A percentile compares a stretch with the other conserved stretches of the same genome.
Conservation (phyloP, 2,329 filamentous ascomycete species). For the Epichloe gansuensis region DNA sequence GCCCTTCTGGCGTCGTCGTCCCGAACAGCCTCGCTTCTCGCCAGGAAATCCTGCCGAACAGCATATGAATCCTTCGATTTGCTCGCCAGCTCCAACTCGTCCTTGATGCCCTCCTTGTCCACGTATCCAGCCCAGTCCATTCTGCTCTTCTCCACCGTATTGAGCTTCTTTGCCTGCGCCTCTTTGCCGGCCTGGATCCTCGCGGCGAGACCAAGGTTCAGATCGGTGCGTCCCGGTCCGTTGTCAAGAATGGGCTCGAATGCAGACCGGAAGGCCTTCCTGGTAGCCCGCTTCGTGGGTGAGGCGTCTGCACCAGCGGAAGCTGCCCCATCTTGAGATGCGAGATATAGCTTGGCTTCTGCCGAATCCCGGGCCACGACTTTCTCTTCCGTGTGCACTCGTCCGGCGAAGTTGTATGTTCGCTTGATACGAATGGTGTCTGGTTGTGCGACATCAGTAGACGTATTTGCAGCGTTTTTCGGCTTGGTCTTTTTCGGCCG, state of each 20-base stretch:
- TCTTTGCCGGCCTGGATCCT: conserved; percentile 35
- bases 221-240: conserved; percentile 35
- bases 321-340: conserved; percentile 30
- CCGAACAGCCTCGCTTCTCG: conserved; percentile 48
- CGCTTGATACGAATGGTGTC: conserved; percentile 52
- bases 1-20: conserved; percentile 48
- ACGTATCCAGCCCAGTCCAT: conserved; percentile 65
- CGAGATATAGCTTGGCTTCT: conserved; percentile 52
- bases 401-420: conserved; percentile 64
- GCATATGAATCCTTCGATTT: conserved; percentile 53
- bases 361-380: conserved; percentile 52
- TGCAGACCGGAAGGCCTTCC: conserved; percentile 45
- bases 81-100: conserved; percentile 53
- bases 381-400: conserved; percentile 61
- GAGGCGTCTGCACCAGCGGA: conserved; percentile 15
- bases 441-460: neutral
- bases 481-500: conserved; percentile 14
- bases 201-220: conserved; percentile 43
- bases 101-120: conserved; percentile 58
- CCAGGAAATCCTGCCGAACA: conserved; percentile 52
- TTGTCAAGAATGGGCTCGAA: conserved; percentile 46
- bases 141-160: conserved; percentile 58
- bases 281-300: conserved; percentile 32
- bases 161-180: conserved; percentile 50
- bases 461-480: conserved; percentile 1